Conservation (phyloP, 1,139 yeast genomes). For the Geotrichum siamense region DNA sequence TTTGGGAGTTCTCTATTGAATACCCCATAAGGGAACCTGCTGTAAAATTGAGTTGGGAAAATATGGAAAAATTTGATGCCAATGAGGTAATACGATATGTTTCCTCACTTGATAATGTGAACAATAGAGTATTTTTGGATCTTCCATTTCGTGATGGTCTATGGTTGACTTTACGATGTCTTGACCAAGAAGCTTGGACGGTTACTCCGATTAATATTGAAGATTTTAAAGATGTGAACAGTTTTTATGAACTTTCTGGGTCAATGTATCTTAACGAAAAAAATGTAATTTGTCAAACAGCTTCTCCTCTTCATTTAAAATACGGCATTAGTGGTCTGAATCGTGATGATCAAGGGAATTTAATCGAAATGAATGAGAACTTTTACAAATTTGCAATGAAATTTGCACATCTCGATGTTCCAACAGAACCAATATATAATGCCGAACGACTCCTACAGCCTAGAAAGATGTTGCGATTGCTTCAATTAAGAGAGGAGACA, state of each 20-base stretch:
- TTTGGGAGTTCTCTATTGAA: constrained; percentile 27
- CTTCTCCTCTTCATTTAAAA: constrained; percentile 14
- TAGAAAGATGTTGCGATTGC: not conserved
- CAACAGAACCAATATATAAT: not conserved
- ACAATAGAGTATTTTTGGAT: constrained; percentile 9
- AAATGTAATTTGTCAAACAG: constrained; percentile 28
- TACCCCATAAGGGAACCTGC: constrained; percentile 1
- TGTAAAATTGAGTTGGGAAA: not conserved
- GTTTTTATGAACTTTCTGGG: constrained; percentile 46
- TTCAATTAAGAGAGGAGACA: not conserved
- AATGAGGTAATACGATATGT: not conserved
- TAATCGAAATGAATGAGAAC: constrained; percentile 9
- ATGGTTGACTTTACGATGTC: constrained; percentile 30
- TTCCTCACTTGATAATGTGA: not conserved
- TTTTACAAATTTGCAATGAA: constrained; percentile 16
- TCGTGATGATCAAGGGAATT: constrained; percentile 7
- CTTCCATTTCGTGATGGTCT: constrained; percentile 22
- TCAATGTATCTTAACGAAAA: constrained; percentile 37
- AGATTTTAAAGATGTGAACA: constrained; percentile 45
- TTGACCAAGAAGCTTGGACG: constrained; percentile 55
- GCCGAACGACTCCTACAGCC: not conserved
- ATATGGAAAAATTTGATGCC: constrained; percentile 7
- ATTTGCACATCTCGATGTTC: constrained; percentile 9
- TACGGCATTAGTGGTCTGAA: constrained; percentile 18
- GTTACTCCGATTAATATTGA: constrained; percentile 37